Evolutionary conservation across 2,329 filamentous ascomycete genomes (phyloP), one percentile per base, ranked within the genome.

Genomic region (Cytospora mali): DNA sequence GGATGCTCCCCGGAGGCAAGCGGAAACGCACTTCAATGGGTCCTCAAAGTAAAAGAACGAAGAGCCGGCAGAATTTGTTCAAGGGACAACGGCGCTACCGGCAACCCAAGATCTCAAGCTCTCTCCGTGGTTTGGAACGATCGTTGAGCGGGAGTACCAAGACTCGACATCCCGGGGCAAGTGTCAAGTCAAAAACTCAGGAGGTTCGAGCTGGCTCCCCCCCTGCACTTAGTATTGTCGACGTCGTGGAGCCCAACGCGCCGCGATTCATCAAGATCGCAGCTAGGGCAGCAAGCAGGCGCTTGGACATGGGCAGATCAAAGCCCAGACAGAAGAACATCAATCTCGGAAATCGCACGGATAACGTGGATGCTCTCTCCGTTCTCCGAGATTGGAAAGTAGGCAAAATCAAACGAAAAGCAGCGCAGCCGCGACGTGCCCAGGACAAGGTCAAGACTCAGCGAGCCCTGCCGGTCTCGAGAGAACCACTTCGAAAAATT

Each of bases 181-280:
- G 14, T 56, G 64, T 23, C 58, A 65, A 23, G n/a, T 51, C 13
- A 49, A 54, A 10, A 49, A 58, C 6, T 39, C 57, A 9, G 53
- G 31, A 18, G 35, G 28, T 50, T 58, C 62, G 27, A 61, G 55
- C 33, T 35, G 39, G 55, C 6, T 63, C 63, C 28, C 63, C 63
- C 4, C 83, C 84, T 4, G 73, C 71, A 23, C 76, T 89, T 23
- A 82, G 86, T 67, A 87, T 89, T 61, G 70, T 88, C n/a, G 86
- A 89, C 71, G 80, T 87, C 25, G 76, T 83, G 51, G 80, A 82
- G 65, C 71, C 76, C 2, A 69, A 77, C 62, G 83, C 84, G 0
- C 87, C 87, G 1, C 73, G 71, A 2, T 89, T 89, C 66, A 74
- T 89, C 35, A 85, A 80, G 64, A 80, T 89, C 69, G 87, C 87